Evolutionary conservation across 1,139 yeast species (phyloP), one percentile per base, ranked within the genome.

Genomic region (Casaregolazyma suthepensis): DNA sequence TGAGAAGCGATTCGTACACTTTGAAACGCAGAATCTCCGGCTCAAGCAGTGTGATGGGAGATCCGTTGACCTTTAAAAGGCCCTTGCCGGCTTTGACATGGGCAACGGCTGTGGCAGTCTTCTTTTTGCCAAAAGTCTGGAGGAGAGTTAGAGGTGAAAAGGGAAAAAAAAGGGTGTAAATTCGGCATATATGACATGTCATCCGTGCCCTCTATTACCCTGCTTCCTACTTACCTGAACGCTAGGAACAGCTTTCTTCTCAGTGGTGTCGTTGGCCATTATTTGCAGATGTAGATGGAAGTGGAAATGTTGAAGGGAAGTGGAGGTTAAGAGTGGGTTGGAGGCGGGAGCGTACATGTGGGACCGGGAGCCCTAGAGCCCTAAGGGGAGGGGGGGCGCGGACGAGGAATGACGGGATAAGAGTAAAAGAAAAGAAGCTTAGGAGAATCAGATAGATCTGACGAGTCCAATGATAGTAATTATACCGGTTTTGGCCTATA

Each of bases 31-130:
- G 85, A 79, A 91, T 87, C 83, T 91, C 98, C 77, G 99, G 99
- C 81, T 93, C 89, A 69, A 93, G 98, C 74, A 93, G 87, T 76
- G 96, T 87, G 85, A 93, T 90, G 82, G 99, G 99, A 70, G 94
- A 80, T 79, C 99, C 99, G 84, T 93, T 93, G 71, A 93, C 95
- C 85, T 93, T 93, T 82, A 93, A 86, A 77, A 93, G 87, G 81
- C 99, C 98, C 81, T 87, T 88, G 80, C 99, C 98, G 81, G 94
- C 93, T 83, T 90, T 91, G 73, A 93, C 96, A 81, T 89, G 96
- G 79, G 99, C 99, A 75, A 93, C 99, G 75, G 99, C 99, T 73
- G 99, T 93, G 74, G 99, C 99, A 76, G 96, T 87, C 85, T 88
- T 93, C 93, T 93, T 93, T 85, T 93, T 93, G 81, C 99, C 99